A percentile compares a stretch with the other conserved stretches of the same genome.
These are phyloP conservation scores for Apophysomyces variabilis DNA, from an alignment of 371 early-diverging fungal genomes.

Conservation along the genomic window DNA sequence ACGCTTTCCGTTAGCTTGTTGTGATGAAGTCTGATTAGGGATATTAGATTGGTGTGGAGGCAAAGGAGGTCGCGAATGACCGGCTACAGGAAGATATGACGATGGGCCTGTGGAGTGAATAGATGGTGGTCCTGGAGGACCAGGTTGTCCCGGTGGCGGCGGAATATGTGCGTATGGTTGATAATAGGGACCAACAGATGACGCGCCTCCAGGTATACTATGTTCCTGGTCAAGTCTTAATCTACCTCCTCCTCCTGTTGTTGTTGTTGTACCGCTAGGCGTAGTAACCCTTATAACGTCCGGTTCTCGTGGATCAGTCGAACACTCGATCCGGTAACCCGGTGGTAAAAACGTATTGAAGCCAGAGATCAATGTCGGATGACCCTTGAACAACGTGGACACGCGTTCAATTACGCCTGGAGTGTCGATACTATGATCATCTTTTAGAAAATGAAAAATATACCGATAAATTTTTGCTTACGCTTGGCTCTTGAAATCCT, in stretches of 20 bases:
- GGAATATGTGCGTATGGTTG: slow-evolving; percentile 16
- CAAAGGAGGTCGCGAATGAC: slow-evolving; percentile 9
- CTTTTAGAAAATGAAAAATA: not conserved
- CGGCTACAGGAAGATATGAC: not conserved
- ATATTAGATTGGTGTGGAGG: slow-evolving; percentile 11
- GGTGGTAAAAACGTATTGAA: slow-evolving; percentile 99
- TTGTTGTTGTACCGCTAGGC: slow-evolving; percentile 74
- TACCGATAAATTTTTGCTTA: slow-evolving; percentile 31
- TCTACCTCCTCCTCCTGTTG: slow-evolving; percentile 55
- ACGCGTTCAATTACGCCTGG: slow-evolving; percentile 97
- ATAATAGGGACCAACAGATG: slow-evolving; percentile 1
- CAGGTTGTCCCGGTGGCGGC: slow-evolving; percentile 32
- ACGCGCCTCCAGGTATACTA: not conserved
- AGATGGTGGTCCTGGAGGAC: slow-evolving; percentile 26
- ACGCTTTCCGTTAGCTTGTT: slow-evolving; percentile 23
- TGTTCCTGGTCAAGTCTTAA: slow-evolving; percentile 51
- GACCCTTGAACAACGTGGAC: slow-evolving; percentile 89
- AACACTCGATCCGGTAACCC: slow-evolving; percentile 91
- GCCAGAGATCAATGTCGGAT: slow-evolving; percentile 89
- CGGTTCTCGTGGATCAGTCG: slow-evolving; percentile 71
- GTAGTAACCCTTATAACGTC: slow-evolving; percentile 82
- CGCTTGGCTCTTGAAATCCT: slow-evolving; percentile 97
- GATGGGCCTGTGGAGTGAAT: slow-evolving; percentile 10
- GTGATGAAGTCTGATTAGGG: slow-evolving; percentile 20
- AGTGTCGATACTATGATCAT: slow-evolving; percentile 83